Evolutionary conservation across 1,284 basidiomycete genomes (phyloP), one percentile per base, ranked within the genome.

Genomic region (Hortiboletus rubellus): DNA sequence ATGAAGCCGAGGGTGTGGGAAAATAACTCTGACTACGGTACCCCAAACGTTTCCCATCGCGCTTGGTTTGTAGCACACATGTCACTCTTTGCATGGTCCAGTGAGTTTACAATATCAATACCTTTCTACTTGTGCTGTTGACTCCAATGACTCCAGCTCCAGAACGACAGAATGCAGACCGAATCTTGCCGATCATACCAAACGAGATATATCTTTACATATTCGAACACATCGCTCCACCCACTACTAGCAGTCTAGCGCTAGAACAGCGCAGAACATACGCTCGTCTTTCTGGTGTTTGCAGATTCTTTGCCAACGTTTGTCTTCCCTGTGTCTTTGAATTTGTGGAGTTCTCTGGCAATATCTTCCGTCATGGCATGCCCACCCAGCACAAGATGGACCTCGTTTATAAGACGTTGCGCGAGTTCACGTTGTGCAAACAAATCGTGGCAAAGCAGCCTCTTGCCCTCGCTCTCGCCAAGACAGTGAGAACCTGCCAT

Each of bases 231-330:
- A 47, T 77, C 9, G 46, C 38, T 2, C 51, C 56, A 34, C 12
- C 46, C 2, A 22, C 22, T 22, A 17, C 31, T 2, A 12, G 31
- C 1, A 22, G 27, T 33, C 36, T 56, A 15, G 10, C 15, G 3
- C 46, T 50, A 34, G 60, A 64, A 18, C 50, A 60, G 46, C 62
- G 60, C 40, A 51, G 31, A 8, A 55, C 55, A 3, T 60, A 79
- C 10, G 59, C 62, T 27, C 70, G 62, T 18, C 66, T 80, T 34
- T 72, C 75, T 5, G 67, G 66, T 41, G 76, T 77, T 38, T 81
- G 79, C 59, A 72, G 72, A 38, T 74, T 78, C 62, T 80, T 81
- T 58, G 72, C 70, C 51, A 66, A 70, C 22, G 24, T 72, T 1
- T 65, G 69, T 18, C 62, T 77, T 7, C 72, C 76, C 0, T 72